Evolutionary conservation across 2,329 filamentous ascomycete species (phyloP).

Genomic region (Fusarium sp.): DNA sequence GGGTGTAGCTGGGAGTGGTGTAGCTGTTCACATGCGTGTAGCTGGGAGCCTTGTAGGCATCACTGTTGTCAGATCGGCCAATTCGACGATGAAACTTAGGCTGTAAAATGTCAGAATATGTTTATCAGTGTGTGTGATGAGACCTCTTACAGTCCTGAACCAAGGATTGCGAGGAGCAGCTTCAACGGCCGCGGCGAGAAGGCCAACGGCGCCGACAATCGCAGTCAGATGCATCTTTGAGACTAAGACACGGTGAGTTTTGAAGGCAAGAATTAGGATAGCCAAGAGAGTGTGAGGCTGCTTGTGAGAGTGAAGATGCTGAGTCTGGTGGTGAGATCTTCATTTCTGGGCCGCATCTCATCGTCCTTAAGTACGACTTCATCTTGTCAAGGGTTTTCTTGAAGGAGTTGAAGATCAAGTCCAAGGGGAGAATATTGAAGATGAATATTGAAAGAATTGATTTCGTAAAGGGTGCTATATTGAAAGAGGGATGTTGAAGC

Average conservation of each 20-base stretch:
- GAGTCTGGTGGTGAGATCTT: slow-evolving; percentile 41
- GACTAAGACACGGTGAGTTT: background rate
- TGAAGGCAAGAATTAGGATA: slow-evolving; percentile 5
- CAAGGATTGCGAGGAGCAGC: slow-evolving; percentile 44
- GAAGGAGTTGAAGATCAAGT: slow-evolving; percentile 15
- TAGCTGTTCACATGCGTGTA: slow-evolving; percentile 1
- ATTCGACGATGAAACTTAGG: slow-evolving; percentile 5
- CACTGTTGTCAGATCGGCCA: slow-evolving; percentile 10
- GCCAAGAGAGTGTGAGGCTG: slow-evolving; percentile 31
- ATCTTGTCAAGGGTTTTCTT: slow-evolving; percentile 36
- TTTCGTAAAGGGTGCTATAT: slow-evolving; percentile 28
- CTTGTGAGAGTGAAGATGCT: slow-evolving; percentile 26
- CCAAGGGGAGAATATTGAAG: slow-evolving; percentile 38
- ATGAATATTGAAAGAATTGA: slow-evolving; percentile 24
- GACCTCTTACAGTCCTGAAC: slow-evolving; percentile 34
- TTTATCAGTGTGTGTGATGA: background rate
- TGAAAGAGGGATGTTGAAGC: slow-evolving; percentile 20
- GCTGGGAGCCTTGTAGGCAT: background rate
- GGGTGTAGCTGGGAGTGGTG: slow-evolving; percentile 2
- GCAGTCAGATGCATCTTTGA: slow-evolving; percentile 45
- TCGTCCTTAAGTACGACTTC: slow-evolving; percentile 43
- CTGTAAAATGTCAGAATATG: slow-evolving; percentile 26
- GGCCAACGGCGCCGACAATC: slow-evolving; percentile 46
- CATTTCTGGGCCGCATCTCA: slow-evolving; percentile 20
- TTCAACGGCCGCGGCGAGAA: slow-evolving; percentile 46